Percentiles rank a stretch among this genome's conserved stretches.
Evolutionary conservation across 2,329 filamentous ascomycete genomes (phyloP).

Genomic region (Fusarium gaditjirri): DNA sequence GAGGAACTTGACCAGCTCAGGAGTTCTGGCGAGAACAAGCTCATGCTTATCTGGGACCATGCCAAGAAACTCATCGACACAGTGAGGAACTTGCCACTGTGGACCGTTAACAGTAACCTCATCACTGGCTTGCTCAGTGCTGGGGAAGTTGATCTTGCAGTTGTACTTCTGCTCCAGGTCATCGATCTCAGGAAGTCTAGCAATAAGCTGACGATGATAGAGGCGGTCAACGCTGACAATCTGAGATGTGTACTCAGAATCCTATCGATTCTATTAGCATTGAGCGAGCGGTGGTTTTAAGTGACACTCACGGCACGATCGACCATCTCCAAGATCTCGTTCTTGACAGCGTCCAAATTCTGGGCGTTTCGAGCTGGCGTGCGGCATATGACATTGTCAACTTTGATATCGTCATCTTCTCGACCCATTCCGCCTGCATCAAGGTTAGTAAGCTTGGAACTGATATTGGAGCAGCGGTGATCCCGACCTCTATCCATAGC

Average conservation of each 20-base stretch:
- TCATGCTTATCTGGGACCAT: conserved; percentile 99
- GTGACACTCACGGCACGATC: conserved; percentile 79
- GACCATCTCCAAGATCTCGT: conserved; percentile 99
- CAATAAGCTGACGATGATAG: conserved; percentile 93
- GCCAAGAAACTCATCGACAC: conserved; percentile 93
- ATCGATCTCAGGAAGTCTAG: conserved; percentile 88
- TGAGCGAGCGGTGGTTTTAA: neutral
- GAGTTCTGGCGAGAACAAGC: conserved; percentile 80
- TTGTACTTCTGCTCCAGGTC: conserved; percentile 99
- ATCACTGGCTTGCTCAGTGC: conserved; percentile 96
- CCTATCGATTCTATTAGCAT: conserved; percentile 58
- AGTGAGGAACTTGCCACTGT: conserved; percentile 97
- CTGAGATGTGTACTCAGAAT: conserved; percentile 96
- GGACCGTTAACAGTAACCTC: conserved; percentile 95
- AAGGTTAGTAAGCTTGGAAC: conserved; percentile 48
- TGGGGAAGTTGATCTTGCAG: conserved; percentile 98
- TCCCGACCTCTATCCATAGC: conserved; percentile 88
- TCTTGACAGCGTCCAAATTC: conserved; percentile 96
- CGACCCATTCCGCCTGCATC: conserved; percentile 75
- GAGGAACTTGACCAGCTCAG: conserved; percentile 82
- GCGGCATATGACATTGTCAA: conserved; percentile 98
- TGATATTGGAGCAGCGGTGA: neutral
- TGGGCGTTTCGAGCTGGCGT: conserved; percentile 97
- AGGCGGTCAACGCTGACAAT: conserved; percentile 93
- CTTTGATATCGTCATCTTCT: conserved; percentile 97